phyloP scores from a whole-genome alignment of 371 early-diverging fungal species.

The Mucor plumbeus region DNA sequence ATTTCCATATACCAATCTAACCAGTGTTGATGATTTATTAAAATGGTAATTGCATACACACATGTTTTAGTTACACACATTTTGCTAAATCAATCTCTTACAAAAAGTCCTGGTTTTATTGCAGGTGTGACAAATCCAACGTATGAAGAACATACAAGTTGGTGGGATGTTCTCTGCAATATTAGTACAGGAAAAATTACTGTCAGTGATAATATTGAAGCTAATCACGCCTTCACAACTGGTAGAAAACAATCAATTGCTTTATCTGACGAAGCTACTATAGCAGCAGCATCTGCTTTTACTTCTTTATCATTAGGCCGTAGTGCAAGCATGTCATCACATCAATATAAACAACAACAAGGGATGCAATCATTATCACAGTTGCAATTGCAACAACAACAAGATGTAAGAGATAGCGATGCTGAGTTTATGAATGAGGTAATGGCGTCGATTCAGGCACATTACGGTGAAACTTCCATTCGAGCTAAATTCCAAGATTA shows the following conservation, averaged over 20 bases:
- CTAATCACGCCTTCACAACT: background rate
- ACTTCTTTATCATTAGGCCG: slow-evolving; percentile 28
- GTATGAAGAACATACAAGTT: slow-evolving; percentile 88
- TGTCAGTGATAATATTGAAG: slow-evolving; percentile 76
- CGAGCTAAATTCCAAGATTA: slow-evolving; percentile 89
- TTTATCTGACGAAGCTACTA: background rate
- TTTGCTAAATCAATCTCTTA: background rate
- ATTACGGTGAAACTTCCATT: slow-evolving; percentile 86
- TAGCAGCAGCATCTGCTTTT: slow-evolving; percentile 20
- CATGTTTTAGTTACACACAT: background rate
- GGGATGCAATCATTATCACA: background rate
- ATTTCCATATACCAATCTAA: slow-evolving; percentile 89
- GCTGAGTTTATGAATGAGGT: slow-evolving; percentile 62
- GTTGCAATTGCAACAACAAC: background rate
- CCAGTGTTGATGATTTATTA: slow-evolving; percentile 84
- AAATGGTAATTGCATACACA: slow-evolving; percentile 60
- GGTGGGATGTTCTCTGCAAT: slow-evolving; percentile 97
- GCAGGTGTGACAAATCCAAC: slow-evolving; percentile 96
- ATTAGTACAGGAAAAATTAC: slow-evolving; percentile 91
- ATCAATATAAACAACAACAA: slow-evolving; percentile 24
- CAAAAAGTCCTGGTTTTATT: slow-evolving; percentile 83
- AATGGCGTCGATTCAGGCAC: slow-evolving; percentile 77
- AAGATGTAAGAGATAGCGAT: slow-evolving; percentile 48
- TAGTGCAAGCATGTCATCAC: slow-evolving; percentile 12
- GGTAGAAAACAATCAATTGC: slow-evolving; percentile 31